Base-by-base conservation (phyloP, 2,329 filamentous ascomycete species). In the Beauveria sp. region DNA sequence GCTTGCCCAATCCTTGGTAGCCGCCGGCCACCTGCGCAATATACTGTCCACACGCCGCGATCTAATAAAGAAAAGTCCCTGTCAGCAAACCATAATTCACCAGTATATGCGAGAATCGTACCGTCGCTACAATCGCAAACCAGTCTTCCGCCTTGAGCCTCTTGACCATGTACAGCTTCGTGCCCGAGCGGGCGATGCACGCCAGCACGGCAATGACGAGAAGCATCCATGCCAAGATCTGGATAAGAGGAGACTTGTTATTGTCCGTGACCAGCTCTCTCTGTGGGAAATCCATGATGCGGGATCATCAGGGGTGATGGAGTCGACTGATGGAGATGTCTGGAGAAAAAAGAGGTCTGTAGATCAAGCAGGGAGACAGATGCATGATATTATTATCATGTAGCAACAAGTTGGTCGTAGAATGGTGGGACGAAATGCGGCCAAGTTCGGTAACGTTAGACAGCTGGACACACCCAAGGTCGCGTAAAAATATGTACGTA, bases 141-240 rank as follows among this genome's bases (percentile, higher is more conserved):
- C 66, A 46, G 31, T 72, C 70, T 42, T 72, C 70, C 2, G 64
- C 10, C n/a, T 60, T 69, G 31, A 72, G 45, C 9, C 50, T 63
- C 51, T 71, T 70, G 58, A 69, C 66, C 70, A 71, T 71, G 57
- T 71, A 60, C 20, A 72, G 43, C 49, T 71, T 72, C 2, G 70
- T 71, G 3, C 69, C 68, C 0, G 60, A 60, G 6, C 70, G 66
- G 5, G 70, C 70, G 18, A 66, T 22, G 9, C 68, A 70, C 1
- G 70, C 56, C 0, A 72, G 66, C 6, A 72, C 62, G 3, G 65
- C 65, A 20, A 71, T 66, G 43, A 71, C 69, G 4, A 71, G 60
- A 22, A 72, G 71, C 68, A 72, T 70, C 34, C 70, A 64, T 3
- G 67, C 64, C 59, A 72, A 61, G 43, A 72, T 69, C 54, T 71